Conservation (phyloP, 2,329 filamentous ascomycete genomes). For the Aspergillus calidoustus region DNA sequence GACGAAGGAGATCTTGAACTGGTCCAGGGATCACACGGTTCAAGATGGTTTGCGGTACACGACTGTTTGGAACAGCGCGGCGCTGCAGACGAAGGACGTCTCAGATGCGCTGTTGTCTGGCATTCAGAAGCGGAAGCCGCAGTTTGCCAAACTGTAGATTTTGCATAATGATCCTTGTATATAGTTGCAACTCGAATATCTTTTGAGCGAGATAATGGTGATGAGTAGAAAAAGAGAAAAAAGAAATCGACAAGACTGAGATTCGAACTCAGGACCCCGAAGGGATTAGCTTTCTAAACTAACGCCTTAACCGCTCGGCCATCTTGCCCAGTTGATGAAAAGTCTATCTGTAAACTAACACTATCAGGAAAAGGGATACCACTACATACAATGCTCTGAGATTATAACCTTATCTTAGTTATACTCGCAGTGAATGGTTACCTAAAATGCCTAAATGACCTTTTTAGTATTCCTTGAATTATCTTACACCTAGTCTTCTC, state of each 20-base stretch:
- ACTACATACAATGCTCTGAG: too few species aligned
- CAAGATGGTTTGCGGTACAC: slow-evolving; percentile 83
- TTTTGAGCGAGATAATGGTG: too few species aligned
- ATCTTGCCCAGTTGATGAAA: slow-evolving; percentile 18
- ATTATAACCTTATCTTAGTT: too few species aligned
- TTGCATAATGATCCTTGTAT: neutral
- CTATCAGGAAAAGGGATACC: neutral
- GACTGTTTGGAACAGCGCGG: slow-evolving; percentile 82
- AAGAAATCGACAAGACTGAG: slow-evolving; percentile 19
- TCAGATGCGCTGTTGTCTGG: slow-evolving; percentile 74
- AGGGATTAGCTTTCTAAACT: slow-evolving; percentile 22
- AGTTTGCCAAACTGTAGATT: slow-evolving; percentile 77
- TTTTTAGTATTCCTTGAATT: too few species aligned
- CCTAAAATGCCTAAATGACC: too few species aligned
- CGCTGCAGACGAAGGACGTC: slow-evolving; percentile 81
- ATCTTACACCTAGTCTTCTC: too few species aligned
- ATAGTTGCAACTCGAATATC: neutral
- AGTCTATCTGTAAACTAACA: neutral
- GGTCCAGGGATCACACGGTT: slow-evolving; percentile 76
- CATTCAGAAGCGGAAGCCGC: slow-evolving; percentile 76
- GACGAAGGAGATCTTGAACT: slow-evolving; percentile 86
- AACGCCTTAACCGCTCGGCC: slow-evolving; percentile 21
- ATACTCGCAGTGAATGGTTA: too few species aligned
- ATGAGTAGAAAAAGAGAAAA: neutral
- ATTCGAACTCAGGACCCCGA: slow-evolving; percentile 23